phyloP scores from a whole-genome alignment of 768 basidiomycete genomes.

The Rhizopogon roseolus region DNA sequence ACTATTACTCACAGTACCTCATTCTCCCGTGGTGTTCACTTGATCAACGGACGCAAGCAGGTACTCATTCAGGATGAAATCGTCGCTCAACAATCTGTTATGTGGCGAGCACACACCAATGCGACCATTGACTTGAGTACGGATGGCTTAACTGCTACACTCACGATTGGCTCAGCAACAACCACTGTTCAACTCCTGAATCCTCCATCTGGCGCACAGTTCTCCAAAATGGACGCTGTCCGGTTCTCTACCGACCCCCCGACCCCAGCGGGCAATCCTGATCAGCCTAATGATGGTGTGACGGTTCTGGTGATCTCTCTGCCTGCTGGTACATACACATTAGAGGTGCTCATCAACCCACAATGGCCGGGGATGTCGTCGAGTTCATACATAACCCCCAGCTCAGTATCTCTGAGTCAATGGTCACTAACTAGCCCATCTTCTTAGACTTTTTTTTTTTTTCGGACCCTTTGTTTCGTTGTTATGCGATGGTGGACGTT shows the following conservation, averaged over 20 bases:
- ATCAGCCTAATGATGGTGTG: slow-evolving; percentile 76
- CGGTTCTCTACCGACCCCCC: slow-evolving; percentile 60
- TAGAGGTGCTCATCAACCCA: slow-evolving; percentile 91
- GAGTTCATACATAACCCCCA: slow-evolving; percentile 60
- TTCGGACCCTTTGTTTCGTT: not conserved
- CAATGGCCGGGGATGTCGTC: slow-evolving; percentile 75
- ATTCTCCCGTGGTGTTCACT: slow-evolving; percentile 79
- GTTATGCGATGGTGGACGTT: not conserved
- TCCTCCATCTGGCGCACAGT: slow-evolving; percentile 58
- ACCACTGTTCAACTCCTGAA: slow-evolving; percentile 64
- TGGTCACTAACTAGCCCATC: slow-evolving; percentile 87
- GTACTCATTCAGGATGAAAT: slow-evolving; percentile 95
- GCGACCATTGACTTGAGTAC: slow-evolving; percentile 62
- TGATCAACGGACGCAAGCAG: slow-evolving; percentile 80
- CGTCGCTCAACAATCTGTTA: slow-evolving; percentile 46
- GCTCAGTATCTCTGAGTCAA: slow-evolving; percentile 58
- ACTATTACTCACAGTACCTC: slow-evolving; percentile 43
- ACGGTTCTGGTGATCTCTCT: slow-evolving; percentile 71
- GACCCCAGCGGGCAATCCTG: slow-evolving; percentile 49
- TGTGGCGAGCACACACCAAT: slow-evolving; percentile 97
- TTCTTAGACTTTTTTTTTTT: slow-evolving; percentile 20
- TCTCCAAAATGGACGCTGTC: slow-evolving; percentile 50
- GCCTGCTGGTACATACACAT: slow-evolving; percentile 62
- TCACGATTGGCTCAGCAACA: slow-evolving; percentile 66
- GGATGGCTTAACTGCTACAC: slow-evolving; percentile 64